Evolutionary conservation across 495 filamentous ascomycete genomes (phyloP).

Genomic region (Margaritispora aquatica): DNA sequence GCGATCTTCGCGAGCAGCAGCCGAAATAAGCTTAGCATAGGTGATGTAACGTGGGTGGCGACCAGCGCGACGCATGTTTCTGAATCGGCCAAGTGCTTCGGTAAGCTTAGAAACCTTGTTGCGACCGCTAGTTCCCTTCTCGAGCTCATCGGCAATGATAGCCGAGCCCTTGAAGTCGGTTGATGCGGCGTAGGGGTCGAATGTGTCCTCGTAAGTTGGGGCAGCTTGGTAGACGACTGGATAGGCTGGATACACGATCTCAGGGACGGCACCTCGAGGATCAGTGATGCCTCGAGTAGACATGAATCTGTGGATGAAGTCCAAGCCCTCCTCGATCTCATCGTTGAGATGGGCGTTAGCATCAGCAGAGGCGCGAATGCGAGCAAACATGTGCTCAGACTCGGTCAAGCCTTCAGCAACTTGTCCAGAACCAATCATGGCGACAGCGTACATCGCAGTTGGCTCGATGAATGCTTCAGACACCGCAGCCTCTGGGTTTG

Average conservation of each 20-base stretch:
- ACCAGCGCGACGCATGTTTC: conserved; percentile 87
- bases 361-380: conserved; percentile 56
- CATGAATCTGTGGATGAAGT: conserved; percentile 79
- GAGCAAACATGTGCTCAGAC: conserved; percentile 75
- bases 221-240: conserved; percentile 13
- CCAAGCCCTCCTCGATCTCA: conserved; percentile 80
- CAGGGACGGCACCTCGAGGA: conserved; percentile 32
- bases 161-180: conserved; percentile 91
- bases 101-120: conserved; percentile 63
- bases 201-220: conserved; percentile 62
- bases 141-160: conserved; percentile 80
- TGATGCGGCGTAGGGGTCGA: conserved; percentile 81
- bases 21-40: conserved; percentile 88
- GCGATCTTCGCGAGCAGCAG: conserved; percentile 76
- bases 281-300: conserved; percentile 39
- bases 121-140: conserved; percentile 57
- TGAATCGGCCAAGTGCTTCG: conserved; percentile 75
- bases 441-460: conserved; percentile 78
- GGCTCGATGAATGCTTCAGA: conserved; percentile 72
- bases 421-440: conserved; percentile 72
- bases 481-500: conserved; percentile 46
- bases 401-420: conserved; percentile 69
- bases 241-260: conserved; percentile 30
- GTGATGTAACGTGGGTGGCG: conserved; percentile 92
- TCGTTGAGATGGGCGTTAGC: conserved; percentile 51